Conservation (phyloP, 345 rosid species). For the Atalantia buxifolia region DNA sequence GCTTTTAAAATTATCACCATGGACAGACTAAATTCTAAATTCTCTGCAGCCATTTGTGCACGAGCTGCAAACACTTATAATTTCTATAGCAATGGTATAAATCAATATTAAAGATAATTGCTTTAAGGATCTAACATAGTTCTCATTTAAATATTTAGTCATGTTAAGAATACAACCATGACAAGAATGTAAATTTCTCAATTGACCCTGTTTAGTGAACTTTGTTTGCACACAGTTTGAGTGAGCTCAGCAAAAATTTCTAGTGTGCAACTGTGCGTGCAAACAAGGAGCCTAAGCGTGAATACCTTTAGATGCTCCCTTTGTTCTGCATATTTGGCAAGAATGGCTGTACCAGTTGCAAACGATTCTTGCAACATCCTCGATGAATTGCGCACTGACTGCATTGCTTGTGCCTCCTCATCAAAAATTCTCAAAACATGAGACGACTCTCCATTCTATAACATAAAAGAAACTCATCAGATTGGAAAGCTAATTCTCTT, state of each 20-base stretch:
- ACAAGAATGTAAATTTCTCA: constrained; percentile 3
- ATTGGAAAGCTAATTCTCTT: not conserved
- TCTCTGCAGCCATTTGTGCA: not conserved
- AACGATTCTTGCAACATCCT: constrained; percentile 82
- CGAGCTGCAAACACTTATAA: not conserved
- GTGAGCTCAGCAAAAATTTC: not conserved
- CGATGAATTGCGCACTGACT: constrained; percentile 74
- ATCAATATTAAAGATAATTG: not conserved
- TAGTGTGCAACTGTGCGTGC: not conserved
- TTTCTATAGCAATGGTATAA: not conserved
- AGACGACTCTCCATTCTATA: constrained; percentile 72
- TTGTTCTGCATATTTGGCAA: constrained; percentile 83
- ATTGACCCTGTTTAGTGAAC: not conserved
- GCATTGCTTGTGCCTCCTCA: constrained; percentile 91
- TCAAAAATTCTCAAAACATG: constrained; percentile 84
- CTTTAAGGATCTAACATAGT: not conserved
- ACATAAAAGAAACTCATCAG: constrained; percentile 6
- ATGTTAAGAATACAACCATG: not conserved
- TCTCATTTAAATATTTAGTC: not conserved
- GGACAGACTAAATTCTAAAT: not conserved
- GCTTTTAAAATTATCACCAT: not conserved
- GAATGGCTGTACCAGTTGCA: constrained; percentile 77
- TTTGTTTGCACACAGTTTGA: not conserved
- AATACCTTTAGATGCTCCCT: constrained; percentile 87
- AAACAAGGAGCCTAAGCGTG: not conserved